phyloP scores from a whole-genome alignment of 2,329 filamentous ascomycete genomes.

The Colletotrichum tanaceti region DNA sequence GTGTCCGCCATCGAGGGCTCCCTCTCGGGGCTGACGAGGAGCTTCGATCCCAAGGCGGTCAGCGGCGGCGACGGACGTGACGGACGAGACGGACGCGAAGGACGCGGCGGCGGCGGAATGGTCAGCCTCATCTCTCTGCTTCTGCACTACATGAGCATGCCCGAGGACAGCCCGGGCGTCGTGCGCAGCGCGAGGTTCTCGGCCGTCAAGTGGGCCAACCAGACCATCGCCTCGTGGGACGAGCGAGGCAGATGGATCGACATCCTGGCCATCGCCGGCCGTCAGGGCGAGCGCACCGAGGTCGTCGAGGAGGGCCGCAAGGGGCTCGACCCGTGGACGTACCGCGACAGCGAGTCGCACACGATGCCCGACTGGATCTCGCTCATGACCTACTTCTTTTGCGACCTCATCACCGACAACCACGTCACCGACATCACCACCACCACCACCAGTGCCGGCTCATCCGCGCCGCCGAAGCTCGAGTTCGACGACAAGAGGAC shows the following conservation, averaged over 20 bases:
- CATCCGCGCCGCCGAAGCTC: constrained; percentile 28
- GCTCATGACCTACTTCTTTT: constrained; percentile 64
- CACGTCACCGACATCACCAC: background rate
- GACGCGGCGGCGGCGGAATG: constrained; percentile 4
- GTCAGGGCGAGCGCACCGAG: constrained; percentile 77
- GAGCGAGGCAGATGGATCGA: constrained; percentile 88
- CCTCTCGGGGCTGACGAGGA: constrained; percentile 75
- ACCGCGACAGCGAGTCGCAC: constrained; percentile 47
- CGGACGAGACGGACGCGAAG: constrained; percentile 24
- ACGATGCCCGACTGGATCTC: constrained; percentile 63
- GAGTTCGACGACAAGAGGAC: constrained; percentile 46
- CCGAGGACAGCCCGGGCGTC: constrained; percentile 58
- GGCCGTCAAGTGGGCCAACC: constrained; percentile 88
- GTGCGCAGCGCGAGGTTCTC: constrained; percentile 84
- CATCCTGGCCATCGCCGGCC: constrained; percentile 80
- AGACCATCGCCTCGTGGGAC: constrained; percentile 84
- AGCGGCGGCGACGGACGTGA: constrained; percentile 44
- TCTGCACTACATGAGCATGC: constrained; percentile 73
- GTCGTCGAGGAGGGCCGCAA: constrained; percentile 90
- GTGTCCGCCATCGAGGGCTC: constrained; percentile 91
- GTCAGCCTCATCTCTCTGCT: constrained; percentile 65
- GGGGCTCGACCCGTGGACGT: constrained; percentile 78
- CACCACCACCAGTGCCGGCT: no score
- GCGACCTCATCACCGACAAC: constrained; percentile 38
- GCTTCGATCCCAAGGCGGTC: constrained; percentile 53